Evolutionary conservation across 1,284 basidiomycete species (phyloP), one percentile per base, ranked within the genome.

Genomic region (Phlebopus sp.): DNA sequence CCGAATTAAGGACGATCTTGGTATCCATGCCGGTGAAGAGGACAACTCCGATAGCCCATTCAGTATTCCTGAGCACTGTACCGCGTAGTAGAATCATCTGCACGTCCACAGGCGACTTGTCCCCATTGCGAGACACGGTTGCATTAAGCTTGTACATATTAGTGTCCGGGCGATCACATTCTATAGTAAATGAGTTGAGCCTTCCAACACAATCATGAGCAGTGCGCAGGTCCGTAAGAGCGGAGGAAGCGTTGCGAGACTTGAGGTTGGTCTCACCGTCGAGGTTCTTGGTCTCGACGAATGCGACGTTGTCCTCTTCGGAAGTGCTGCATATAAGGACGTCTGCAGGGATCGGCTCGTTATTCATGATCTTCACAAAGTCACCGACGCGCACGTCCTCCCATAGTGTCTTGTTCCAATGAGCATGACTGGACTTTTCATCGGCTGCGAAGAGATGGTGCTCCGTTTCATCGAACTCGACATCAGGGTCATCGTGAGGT

Each of bases 261-360:
- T 99, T 99, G 68, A 99, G 83, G 66, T 98, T 99, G 42, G 96
- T 99, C 74, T 99, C 97, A 36, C 97, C 97, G 61, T 99, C 97
- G 39, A 99, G 76, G 63, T 97, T 99, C 79, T 99, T 99, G 35
- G 97, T 99, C 77, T 99, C 97, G 52, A 99, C 86, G 67, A 88
- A 99, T 41, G 92, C 92, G 10, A 96, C 90, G 66, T 98, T 93
- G 67, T 97, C 97, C 44, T 97, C 95, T 66, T 99, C 97, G n/a
- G 92, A 95, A 1, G 97, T 97, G 0, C 95, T 76, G 68, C 93
- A 97, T 54, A 99, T 90, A 55, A 98, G 80, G 53, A 99, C 77
- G 64, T 99, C 96, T 1, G 96, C 96, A 1, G 97, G 96, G 43
- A 99, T 78, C 5, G 84, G 73, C 58, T 99, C 91, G 67, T 94